phyloP scores from a whole-genome alignment of 176 grass and related monocot species.

The bread wheat (Triticum aestivum) region DNA sequence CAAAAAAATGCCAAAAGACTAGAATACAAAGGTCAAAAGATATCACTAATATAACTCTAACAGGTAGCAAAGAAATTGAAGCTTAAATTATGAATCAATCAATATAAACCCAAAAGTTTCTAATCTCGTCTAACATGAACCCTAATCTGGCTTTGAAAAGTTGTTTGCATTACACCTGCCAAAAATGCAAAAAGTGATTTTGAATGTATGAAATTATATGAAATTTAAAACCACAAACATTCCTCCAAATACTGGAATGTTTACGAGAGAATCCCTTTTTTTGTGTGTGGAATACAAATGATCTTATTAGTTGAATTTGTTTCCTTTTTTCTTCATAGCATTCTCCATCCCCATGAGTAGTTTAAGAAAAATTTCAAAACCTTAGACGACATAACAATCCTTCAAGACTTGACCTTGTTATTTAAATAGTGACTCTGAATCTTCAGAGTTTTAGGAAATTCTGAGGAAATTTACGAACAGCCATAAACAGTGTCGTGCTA shows the following conservation, averaged over 20 bases:
- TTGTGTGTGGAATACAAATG: neutral
- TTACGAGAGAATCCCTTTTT: neutral
- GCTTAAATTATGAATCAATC: neutral
- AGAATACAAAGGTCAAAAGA: too few relatives aligned
- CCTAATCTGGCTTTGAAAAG: neutral
- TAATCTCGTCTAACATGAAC: neutral
- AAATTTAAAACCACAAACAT: neutral
- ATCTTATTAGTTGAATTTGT: neutral
- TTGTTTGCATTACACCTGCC: neutral
- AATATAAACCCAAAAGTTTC: neutral
- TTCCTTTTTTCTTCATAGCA: neutral
- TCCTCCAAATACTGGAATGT: neutral
- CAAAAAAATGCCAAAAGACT: too few relatives aligned
- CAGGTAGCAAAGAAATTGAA: too few relatives aligned
- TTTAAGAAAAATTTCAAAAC: neutral
- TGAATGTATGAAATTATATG: neutral
- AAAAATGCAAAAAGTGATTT: neutral
- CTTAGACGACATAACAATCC: neutral
- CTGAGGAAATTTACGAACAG: neutral
- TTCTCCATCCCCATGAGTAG: neutral
- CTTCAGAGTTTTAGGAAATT: neutral
- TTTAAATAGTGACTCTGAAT: neutral
- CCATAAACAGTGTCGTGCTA: neutral
- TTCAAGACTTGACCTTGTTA: neutral
- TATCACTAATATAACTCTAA: too few relatives aligned